These are phyloP conservation scores for Starmerella stigmatis DNA, from an alignment of 805 yeast genomes.

Conservation along the genomic window DNA sequence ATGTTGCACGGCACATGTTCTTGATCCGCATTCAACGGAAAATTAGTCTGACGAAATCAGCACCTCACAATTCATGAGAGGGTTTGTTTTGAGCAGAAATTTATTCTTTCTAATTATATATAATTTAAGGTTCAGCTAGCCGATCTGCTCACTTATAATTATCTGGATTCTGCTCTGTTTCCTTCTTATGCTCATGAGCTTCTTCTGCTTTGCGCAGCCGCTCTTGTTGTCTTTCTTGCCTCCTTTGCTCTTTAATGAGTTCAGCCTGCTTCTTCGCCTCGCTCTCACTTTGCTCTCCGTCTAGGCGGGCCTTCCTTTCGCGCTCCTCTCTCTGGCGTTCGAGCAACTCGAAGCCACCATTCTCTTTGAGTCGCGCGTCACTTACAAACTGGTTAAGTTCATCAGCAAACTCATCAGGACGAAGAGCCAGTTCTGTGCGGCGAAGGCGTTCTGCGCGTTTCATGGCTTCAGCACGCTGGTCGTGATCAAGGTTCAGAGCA, in stretches of 20 bases:
- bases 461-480: conserved; percentile 75
- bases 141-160: no score
- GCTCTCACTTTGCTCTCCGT: conserved; percentile 26
- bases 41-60: no score
- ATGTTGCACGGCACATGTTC: not conserved
- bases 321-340: conserved; percentile 58
- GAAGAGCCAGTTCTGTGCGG: conserved; percentile 53
- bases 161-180: no score
- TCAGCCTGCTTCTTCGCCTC: conserved; percentile 24
- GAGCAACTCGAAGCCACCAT: conserved; percentile 83
- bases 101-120: no score
- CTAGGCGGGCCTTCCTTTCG: conserved; percentile 54
- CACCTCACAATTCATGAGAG: no score
- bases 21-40: not conserved
- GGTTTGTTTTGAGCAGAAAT: no score
- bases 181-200: not conserved
- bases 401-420: conserved; percentile 62
- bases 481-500: conserved; percentile 73
- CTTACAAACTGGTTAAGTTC: conserved; percentile 80
- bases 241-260: conserved; percentile 1
- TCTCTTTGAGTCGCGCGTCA: conserved; percentile 59
- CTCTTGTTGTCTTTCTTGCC: not conserved
- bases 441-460: conserved; percentile 75
- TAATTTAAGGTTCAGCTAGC: no score
- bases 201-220: not conserved